Evolutionary conservation across 805 yeast genomes (phyloP).

Genomic region (Candida taoyuanica): DNA sequence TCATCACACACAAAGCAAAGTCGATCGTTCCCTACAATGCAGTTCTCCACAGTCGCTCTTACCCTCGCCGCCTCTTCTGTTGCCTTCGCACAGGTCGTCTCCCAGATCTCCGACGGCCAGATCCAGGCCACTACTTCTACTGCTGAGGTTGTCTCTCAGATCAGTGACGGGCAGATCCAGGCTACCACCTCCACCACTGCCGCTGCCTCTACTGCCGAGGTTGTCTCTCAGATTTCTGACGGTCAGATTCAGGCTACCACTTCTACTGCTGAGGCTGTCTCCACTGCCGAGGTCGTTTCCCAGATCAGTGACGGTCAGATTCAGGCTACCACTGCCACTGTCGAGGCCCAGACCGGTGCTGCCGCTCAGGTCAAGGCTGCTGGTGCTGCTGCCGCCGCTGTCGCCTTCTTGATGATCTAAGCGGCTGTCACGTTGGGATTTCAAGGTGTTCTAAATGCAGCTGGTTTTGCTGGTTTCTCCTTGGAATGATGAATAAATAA

Average conservation of each 20-base stretch:
- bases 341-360: slow-evolving; percentile 26
- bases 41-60: slow-evolving; percentile 16
- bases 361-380: slow-evolving; percentile 20
- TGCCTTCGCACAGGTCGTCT: slow-evolving; percentile 28
- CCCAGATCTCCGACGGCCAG: slow-evolving; percentile 46
- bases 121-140: slow-evolving; percentile 17
- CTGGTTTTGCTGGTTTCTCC: too few species aligned
- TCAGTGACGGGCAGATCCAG: slow-evolving; percentile 39
- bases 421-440: too few species aligned
- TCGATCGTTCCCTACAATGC: slow-evolving; percentile 15
- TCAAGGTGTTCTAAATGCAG: too few species aligned
- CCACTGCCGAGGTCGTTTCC: slow-evolving; percentile 43
- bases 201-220: slow-evolving; percentile 15
- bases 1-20: background rate
- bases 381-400: slow-evolving; percentile 22
- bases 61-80: slow-evolving; percentile 16
- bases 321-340: slow-evolving; percentile 25
- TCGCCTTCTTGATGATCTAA: slow-evolving; percentile 24
- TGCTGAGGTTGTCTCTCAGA: slow-evolving; percentile 30
- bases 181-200: slow-evolving; percentile 24
- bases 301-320: slow-evolving; percentile 50
- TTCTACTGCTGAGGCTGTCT: slow-evolving; percentile 32
- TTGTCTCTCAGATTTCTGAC: slow-evolving; percentile 28
- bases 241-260: slow-evolving; percentile 31
- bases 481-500: too few species aligned